Percentiles rank a stretch among this genome's conserved stretches.
Conservation (phyloP, 1,284 basidiomycete species). For the Leccinum subatratum region DNA sequence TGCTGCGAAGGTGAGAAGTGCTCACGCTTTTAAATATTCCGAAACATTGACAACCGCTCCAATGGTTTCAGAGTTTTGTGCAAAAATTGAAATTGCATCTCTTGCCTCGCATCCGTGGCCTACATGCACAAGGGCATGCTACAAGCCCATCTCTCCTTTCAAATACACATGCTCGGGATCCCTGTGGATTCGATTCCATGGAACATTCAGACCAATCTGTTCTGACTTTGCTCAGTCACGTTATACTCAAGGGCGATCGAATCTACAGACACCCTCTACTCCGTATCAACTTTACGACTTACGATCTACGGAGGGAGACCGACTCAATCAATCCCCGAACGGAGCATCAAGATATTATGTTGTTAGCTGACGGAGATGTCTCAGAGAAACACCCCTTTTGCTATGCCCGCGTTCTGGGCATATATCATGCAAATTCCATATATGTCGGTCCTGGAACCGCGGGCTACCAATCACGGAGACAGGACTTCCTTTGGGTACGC, state of each 20-base stretch:
- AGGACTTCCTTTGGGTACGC: not conserved
- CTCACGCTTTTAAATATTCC: not conserved
- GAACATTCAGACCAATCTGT: not conserved
- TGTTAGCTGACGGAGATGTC: not conserved
- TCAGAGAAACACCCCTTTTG: not conserved
- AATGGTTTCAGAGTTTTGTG: not conserved
- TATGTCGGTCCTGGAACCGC: not conserved
- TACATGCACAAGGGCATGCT: not conserved
- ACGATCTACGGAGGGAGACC: not conserved
- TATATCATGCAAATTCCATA: not conserved
- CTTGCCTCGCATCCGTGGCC: not conserved
- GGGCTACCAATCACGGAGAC: not conserved
- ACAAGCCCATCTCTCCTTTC: not conserved
- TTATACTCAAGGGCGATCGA: not conserved
- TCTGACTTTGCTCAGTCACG: not conserved
- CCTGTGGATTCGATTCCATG: not conserved
- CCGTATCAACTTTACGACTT: not conserved
- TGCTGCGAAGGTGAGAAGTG: not conserved
- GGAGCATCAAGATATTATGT: not conserved
- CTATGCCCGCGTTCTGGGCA: not conserved
- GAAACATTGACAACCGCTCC: not conserved
- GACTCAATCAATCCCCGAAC: constrained; percentile 1
- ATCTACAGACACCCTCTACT: not conserved
- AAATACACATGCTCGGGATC: not conserved
- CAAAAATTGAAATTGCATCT: not conserved